phyloP scores from a whole-genome alignment of 495 filamentous ascomycete species.

The Entonaema liquescens region DNA sequence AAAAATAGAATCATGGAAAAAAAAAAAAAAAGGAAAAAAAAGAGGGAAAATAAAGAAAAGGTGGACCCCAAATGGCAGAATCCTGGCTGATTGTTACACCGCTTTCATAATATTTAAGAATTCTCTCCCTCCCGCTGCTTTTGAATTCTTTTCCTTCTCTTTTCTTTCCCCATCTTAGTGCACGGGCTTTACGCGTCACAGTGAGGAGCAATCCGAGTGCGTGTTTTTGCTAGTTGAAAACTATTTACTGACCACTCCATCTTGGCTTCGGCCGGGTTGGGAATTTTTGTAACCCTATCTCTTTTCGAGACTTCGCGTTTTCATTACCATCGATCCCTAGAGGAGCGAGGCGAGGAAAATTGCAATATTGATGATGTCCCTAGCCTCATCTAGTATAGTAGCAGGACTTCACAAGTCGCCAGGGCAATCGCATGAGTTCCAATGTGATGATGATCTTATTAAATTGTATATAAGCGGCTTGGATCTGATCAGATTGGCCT shows the following conservation, averaged over 20 bases:
- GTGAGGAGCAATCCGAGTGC: constrained; percentile 65
- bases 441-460: too few relatives aligned
- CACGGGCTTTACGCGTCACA: constrained; percentile 63
- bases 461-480: too few relatives aligned
- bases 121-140: constrained; percentile 23
- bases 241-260: constrained; percentile 58
- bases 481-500: too few relatives aligned
- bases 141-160: constrained; percentile 29
- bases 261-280: constrained; percentile 50
- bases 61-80: constrained; percentile 30
- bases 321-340: constrained; percentile 41
- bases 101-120: constrained; percentile 42
- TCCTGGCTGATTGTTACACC: constrained; percentile 34
- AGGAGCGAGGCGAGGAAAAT: constrained; percentile 46
- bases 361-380: background rate
- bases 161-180: constrained; percentile 55
- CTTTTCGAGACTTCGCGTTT: constrained; percentile 25
- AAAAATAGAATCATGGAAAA: too few relatives aligned
- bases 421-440: too few relatives aligned
- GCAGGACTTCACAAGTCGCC: too few relatives aligned
- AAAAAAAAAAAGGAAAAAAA: background rate
- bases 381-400: too few relatives aligned
- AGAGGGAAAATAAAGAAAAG: background rate
- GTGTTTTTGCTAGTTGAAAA: constrained; percentile 68
- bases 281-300: constrained; percentile 54